These are phyloP conservation scores for Cyclocybe cylindracea DNA, from an alignment of 768 basidiomycete species.

Conservation along the genomic window DNA sequence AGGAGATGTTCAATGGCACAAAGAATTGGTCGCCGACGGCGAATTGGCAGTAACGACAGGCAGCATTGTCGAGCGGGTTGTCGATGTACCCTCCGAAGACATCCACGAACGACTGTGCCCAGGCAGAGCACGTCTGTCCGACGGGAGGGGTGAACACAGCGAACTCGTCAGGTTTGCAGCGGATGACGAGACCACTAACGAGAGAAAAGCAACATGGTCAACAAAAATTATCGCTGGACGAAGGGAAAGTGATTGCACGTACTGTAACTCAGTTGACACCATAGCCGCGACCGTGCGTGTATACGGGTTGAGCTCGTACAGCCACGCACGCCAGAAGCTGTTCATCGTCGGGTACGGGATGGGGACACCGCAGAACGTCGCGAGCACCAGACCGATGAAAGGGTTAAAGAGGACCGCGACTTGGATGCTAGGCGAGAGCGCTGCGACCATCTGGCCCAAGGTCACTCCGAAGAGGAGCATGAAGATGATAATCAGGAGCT, in stretches of 20 bases:
- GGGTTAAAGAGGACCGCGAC: constrained; percentile 83
- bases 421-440: constrained; percentile 64
- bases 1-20: constrained; percentile 65
- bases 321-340: constrained; percentile 73
- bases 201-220: constrained; percentile 8
- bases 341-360: constrained; percentile 67
- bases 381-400: constrained; percentile 63
- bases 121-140: constrained; percentile 70
- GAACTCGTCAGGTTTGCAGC: constrained; percentile 71
- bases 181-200: constrained; percentile 60
- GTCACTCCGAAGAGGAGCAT: constrained; percentile 68
- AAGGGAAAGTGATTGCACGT: constrained; percentile 15
- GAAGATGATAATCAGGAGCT: constrained; percentile 68
- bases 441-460: constrained; percentile 72
- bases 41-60: constrained; percentile 78
- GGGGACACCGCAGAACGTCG: constrained; percentile 81
- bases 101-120: constrained; percentile 68
- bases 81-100: constrained; percentile 73
- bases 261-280: constrained; percentile 78
- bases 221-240: too few species aligned
- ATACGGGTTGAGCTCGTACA: constrained; percentile 73
- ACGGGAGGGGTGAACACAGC: constrained; percentile 69
- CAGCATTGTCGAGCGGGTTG: constrained; percentile 56
- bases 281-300: constrained; percentile 72
- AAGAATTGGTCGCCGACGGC: constrained; percentile 70